phyloP scores from a whole-genome alignment of 2,329 filamentous ascomycete species.

The Conoideocrella luteorostrata region DNA sequence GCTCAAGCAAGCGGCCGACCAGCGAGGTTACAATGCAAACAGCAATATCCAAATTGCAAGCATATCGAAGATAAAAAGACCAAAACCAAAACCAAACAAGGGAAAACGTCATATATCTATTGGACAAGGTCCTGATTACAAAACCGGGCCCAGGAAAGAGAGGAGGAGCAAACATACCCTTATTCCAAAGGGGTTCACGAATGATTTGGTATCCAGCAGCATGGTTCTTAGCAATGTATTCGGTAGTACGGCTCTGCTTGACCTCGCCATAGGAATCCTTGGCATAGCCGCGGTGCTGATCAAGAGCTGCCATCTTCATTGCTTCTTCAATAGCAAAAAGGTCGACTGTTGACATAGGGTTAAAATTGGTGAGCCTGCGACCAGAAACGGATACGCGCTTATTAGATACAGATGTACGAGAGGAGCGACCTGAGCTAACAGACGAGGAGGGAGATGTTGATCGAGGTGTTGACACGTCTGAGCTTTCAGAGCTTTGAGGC shows the following conservation, averaged over 20 bases:
- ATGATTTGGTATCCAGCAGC: conserved; percentile 57
- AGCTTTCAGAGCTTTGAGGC: conserved; percentile 38
- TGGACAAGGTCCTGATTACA: neutral
- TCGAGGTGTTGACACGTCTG: conserved; percentile 49
- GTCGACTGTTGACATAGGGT: conserved; percentile 52
- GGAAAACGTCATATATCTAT: neutral
- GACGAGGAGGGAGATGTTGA: conserved; percentile 46
- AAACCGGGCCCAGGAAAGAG: neutral
- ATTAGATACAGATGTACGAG: conserved; percentile 45
- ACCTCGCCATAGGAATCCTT: conserved; percentile 51
- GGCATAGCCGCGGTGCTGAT: conserved; percentile 54
- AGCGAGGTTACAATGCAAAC: neutral
- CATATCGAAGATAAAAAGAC: conserved; percentile 1
- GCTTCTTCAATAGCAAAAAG: conserved; percentile 50
- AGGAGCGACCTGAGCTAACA: conserved; percentile 40
- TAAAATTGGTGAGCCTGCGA: conserved; percentile 44
- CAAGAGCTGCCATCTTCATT: conserved; percentile 55
- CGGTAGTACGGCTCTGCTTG: conserved; percentile 45
- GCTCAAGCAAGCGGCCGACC: neutral
- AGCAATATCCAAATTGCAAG: neutral
- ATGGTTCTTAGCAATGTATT: conserved; percentile 45
- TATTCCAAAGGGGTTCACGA: conserved; percentile 58
- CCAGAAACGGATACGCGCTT: conserved; percentile 45
- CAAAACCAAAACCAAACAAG: too few relatives aligned
- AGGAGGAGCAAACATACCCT: conserved; percentile 40